Base-by-base conservation (phyloP, 2,329 filamentous ascomycete genomes). In the Penicillium sp. region DNA sequence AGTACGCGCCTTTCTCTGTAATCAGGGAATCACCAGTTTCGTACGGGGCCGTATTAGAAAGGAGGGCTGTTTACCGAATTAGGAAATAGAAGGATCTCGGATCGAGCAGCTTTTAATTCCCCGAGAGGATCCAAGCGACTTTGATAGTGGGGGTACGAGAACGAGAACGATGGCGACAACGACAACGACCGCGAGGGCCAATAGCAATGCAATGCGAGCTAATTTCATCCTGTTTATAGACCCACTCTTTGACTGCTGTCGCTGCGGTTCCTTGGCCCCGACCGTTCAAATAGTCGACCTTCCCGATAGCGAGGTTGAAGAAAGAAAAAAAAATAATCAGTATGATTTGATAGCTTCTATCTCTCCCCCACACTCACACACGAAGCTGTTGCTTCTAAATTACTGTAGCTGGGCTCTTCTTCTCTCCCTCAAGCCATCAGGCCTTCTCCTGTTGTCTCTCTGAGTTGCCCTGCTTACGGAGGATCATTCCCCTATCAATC, bases 101-200 rank as follows among this genome's bases (percentile, higher is more conserved):
- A 7, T 9, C 14, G 10, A 40, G 45, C 38, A 38, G 39, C 16
- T n/a, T 8, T 18, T 11, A 54, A 50, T 40, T 54, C 42, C 45
- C 47, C 52, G 41, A 38, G 14, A 34, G 36, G 46, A 50, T 31
- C 40, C 29, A 51, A 32, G 38, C 50, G 54, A 27, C 45, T 27
- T 53, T 36, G 38, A 50, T 47, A 41, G 39, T 50, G 38, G 60
- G 59, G 65, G 61, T 48, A 43, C 57, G 44, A 64, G 38, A 52
- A 41, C 57, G 54, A 58, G 27, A 50, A 48, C 65, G 68, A 69
- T 32, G 59, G 52, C 61, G 61, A 53, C 34, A 13, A 39, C 50
- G 59, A 63, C 39, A 57, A 58, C 59, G 62, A 67, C 42, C 58
- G 56, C 64, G 62, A 56, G 9, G 21, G 8, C 58, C 56, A 62